Evolutionary conservation across 1,284 basidiomycete species (phyloP).

Genomic region (Boletus semigastroideus): DNA sequence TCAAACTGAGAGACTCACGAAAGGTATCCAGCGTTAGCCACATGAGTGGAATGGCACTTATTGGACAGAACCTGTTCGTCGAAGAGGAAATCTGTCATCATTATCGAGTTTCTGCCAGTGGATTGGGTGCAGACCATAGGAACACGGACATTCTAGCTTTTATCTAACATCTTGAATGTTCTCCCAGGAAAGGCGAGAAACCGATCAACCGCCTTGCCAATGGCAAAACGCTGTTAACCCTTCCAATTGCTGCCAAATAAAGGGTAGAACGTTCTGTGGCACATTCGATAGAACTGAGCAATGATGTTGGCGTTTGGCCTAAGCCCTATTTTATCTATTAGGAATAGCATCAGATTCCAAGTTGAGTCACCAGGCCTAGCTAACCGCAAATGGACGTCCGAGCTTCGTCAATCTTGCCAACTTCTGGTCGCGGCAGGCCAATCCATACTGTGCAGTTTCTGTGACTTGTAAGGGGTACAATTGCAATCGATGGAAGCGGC

Average conservation of each 20-base stretch:
- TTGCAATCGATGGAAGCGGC: not conserved
- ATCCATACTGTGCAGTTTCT: not conserved
- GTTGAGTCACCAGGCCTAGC: not conserved
- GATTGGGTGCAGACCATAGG: not conserved
- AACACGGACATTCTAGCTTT: slow-evolving; percentile 8
- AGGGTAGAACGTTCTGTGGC: too few relatives aligned
- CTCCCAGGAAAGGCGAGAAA: not conserved
- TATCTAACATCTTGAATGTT: slow-evolving; percentile 6
- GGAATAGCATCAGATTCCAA: not conserved
- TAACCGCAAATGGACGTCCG: not conserved
- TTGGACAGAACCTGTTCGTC: not conserved
- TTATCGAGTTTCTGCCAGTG: not conserved
- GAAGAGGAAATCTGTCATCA: slow-evolving; percentile 9
- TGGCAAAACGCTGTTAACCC: not conserved
- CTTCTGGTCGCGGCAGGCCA: not conserved
- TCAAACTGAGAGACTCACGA: slow-evolving; percentile 5
- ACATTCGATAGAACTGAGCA: too few relatives aligned
- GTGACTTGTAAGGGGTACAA: not conserved
- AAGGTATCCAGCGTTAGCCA: not conserved
- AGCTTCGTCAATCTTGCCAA: not conserved
- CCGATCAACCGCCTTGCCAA: slow-evolving; percentile 14
- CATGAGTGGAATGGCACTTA: not conserved
- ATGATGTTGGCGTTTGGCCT: not conserved
- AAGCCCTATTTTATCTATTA: too few relatives aligned
- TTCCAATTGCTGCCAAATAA: not conserved